Conservation (phyloP, 495 filamentous ascomycete species). For the Penicillium paradoxum region DNA sequence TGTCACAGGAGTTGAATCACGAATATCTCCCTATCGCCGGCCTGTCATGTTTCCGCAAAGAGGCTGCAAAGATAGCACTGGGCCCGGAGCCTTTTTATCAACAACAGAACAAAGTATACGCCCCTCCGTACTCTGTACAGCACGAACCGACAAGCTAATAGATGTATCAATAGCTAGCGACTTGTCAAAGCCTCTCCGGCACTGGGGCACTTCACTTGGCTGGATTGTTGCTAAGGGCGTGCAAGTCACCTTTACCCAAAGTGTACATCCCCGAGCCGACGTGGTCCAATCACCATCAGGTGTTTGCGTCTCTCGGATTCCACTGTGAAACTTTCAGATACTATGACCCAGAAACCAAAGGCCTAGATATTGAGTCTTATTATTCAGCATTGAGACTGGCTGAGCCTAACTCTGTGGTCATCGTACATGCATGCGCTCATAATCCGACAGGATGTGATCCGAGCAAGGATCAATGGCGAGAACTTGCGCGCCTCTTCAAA, state of each 20-base stretch:
- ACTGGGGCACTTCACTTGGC: slow-evolving; percentile 81
- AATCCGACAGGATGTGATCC: slow-evolving; percentile 46
- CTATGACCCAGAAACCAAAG: slow-evolving; percentile 17
- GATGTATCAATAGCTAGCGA: slow-evolving; percentile 17
- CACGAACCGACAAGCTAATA: background rate
- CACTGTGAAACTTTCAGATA: slow-evolving; percentile 21
- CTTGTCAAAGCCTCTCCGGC: slow-evolving; percentile 71
- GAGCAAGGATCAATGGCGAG: slow-evolving; percentile 36
- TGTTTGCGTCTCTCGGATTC: slow-evolving; percentile 33
- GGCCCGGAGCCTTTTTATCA: slow-evolving; percentile 12
- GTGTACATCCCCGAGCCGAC: slow-evolving; percentile 32
- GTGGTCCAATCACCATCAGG: slow-evolving; percentile 38
- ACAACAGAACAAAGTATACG: slow-evolving; percentile 11
- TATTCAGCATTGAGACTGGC: slow-evolving; percentile 11
- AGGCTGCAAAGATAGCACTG: slow-evolving; percentile 19
- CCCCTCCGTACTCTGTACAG: background rate
- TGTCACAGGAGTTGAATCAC: slow-evolving; percentile 5
- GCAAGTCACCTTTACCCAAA: slow-evolving; percentile 14
- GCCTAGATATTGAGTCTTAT: slow-evolving; percentile 22
- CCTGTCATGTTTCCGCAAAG: slow-evolving; percentile 20
- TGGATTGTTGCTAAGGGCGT: slow-evolving; percentile 61
- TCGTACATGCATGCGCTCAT: slow-evolving; percentile 46
- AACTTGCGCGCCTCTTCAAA: slow-evolving; percentile 31
- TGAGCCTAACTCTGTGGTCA: slow-evolving; percentile 26
- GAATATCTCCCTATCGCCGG: slow-evolving; percentile 36